phyloP scores from a whole-genome alignment of 441 rosid genomes.

The Aleurites moluccanus region DNA sequence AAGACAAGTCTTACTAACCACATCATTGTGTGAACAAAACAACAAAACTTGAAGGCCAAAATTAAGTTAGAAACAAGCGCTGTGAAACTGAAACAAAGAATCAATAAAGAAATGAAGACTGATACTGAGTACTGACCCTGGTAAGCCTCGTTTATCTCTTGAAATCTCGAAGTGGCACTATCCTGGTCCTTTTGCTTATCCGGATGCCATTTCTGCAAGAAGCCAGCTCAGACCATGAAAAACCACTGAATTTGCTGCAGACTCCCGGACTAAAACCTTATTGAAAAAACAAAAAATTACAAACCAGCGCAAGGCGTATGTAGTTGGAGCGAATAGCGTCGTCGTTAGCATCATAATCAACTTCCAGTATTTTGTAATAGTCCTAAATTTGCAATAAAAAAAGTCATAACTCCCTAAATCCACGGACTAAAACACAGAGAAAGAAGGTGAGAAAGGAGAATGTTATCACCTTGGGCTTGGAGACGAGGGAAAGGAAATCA shows the following conservation, averaged over 20 bases:
- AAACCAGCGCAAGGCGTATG: constrained; percentile 90
- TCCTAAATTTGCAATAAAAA: constrained; percentile 45
- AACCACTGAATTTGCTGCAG: not conserved
- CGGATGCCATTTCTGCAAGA: constrained; percentile 89
- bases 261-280: not conserved
- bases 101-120: not conserved
- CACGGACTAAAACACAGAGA: not conserved
- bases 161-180: constrained; percentile 72
- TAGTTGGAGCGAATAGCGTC: constrained; percentile 85
- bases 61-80: constrained; percentile 9
- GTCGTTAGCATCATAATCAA: constrained; percentile 75
- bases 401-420: not conserved
- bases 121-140: constrained; percentile 44
- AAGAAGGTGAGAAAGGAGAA: not conserved
- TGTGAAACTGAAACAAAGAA: not conserved
- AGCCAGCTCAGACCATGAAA: not conserved
- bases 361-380: constrained; percentile 81
- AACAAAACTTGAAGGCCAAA: not conserved
- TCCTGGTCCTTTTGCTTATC: constrained; percentile 72
- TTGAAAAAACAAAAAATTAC: not conserved
- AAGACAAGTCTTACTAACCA: no score
- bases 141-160: constrained; percentile 96
- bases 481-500: constrained; percentile 60
- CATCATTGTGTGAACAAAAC: not conserved
- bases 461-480: constrained; percentile 58